phyloP scores from a whole-genome alignment of 129 eudicot species.

The Oenanthe sinensis region DNA sequence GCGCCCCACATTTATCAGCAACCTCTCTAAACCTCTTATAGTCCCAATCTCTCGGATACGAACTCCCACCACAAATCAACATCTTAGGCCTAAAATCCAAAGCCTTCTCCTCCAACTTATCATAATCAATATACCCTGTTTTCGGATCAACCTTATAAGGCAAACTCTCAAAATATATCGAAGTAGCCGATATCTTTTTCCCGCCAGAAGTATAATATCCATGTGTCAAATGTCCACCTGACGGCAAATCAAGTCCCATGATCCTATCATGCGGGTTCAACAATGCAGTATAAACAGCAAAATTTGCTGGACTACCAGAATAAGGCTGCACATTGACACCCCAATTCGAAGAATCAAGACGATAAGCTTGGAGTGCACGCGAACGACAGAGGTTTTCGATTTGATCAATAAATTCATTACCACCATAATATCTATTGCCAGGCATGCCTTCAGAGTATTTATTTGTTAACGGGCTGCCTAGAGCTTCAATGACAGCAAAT shows the following conservation, averaged over 20 bases:
- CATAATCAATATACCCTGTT: conserved; percentile 84
- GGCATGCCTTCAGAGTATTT: conserved; percentile 98
- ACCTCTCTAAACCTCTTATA: conserved; percentile 53
- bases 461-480: conserved; percentile 82
- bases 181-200: conserved; percentile 84
- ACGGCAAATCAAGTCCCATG: conserved; percentile 92
- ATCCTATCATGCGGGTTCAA: conserved; percentile 82
- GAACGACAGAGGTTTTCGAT: conserved; percentile 76
- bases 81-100: conserved; percentile 90
- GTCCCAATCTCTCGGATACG: conserved; percentile 98
- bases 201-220: conserved; percentile 86
- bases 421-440: conserved; percentile 97
- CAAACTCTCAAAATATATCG: conserved; percentile 94
- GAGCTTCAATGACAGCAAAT: conserved; percentile 89
- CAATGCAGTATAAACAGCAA: conserved; percentile 85
- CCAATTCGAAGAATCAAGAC: conserved; percentile 72
- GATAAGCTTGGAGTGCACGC: conserved; percentile 66
- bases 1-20: conserved; percentile 87
- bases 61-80: conserved; percentile 96
- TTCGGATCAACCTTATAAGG: conserved; percentile 81
- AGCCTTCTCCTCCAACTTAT: conserved; percentile 89
- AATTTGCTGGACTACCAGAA: conserved; percentile 87
- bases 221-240: conserved; percentile 94
- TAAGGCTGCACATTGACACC: conserved; percentile 97
- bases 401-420: conserved; percentile 78